A percentile compares a stretch with the other conserved stretches of the same genome.
phyloP scores from a whole-genome alignment of 352 stramenopile genomes.

The Aphanomyces astaci region DNA sequence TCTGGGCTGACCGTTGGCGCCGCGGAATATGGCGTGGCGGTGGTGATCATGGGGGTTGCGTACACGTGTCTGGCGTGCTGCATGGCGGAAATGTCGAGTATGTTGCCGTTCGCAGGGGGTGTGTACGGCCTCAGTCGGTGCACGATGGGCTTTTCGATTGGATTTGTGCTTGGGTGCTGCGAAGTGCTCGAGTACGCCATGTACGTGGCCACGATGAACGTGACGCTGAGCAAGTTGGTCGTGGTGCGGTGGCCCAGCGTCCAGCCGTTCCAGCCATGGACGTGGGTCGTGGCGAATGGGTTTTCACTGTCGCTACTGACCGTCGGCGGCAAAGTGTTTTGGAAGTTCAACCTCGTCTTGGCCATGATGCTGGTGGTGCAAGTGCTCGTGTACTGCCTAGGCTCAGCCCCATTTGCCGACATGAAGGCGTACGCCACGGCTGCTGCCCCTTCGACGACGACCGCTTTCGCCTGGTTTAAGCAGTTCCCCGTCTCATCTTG shows the following conservation, averaged over 20 bases:
- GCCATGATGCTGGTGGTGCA: constrained; percentile 30
- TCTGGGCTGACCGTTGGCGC: constrained; percentile 26
- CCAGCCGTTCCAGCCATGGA: constrained; percentile 15
- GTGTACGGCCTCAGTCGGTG: constrained; percentile 24
- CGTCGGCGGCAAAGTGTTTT: constrained; percentile 14
- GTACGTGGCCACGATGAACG: constrained; percentile 13
- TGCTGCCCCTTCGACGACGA: constrained; percentile 19
- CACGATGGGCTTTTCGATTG: constrained; percentile 24
- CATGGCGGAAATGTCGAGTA: constrained; percentile 28
- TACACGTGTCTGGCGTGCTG: constrained; percentile 25
- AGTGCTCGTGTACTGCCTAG: constrained; percentile 32
- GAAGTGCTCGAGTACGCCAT: constrained; percentile 25
- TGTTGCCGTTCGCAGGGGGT: constrained; percentile 30
- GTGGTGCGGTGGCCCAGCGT: neutral
- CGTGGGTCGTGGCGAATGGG: constrained; percentile 21
- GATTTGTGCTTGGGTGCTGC: constrained; percentile 27
- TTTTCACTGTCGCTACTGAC: constrained; percentile 8
- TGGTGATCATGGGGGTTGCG: constrained; percentile 26
- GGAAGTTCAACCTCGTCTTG: constrained; percentile 25
- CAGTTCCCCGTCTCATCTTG: constrained; percentile 24
- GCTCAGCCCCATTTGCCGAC: constrained; percentile 26
- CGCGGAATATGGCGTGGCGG: constrained; percentile 26
- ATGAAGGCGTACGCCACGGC: constrained; percentile 23
- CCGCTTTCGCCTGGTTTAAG: constrained; percentile 16
- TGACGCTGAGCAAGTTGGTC: constrained; percentile 14